Evolutionary conservation across 345 rosid genomes (phyloP).

Genomic region (Gossypium australe): DNA sequence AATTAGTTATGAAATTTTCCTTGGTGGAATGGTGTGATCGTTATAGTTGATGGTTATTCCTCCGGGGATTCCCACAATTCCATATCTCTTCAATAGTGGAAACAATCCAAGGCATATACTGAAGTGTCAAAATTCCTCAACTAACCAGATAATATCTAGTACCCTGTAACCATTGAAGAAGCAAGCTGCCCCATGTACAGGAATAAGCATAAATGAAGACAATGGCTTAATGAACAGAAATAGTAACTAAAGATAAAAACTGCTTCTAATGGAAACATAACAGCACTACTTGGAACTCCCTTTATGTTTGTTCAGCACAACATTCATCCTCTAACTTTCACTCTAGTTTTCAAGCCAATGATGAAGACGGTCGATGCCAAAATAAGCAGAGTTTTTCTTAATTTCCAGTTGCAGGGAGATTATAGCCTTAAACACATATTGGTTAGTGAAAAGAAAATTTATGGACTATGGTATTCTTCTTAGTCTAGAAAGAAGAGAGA

Average conservation of each 20-base stretch:
- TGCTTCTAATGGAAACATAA: too few relatives aligned
- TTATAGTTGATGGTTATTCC: too few relatives aligned
- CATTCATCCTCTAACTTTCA: conserved; percentile 72
- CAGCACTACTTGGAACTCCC: conserved; percentile 51
- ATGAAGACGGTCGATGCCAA: conserved; percentile 32
- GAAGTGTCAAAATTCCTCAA: too few relatives aligned
- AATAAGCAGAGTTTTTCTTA: conserved; percentile 21
- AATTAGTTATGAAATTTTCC: neutral
- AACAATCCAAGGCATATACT: conserved; percentile 29
- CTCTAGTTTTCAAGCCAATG: conserved; percentile 42
- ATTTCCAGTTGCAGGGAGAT: conserved; percentile 24
- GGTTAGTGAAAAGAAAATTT: too few relatives aligned
- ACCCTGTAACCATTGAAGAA: too few relatives aligned
- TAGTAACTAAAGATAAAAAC: neutral
- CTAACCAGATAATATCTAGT: too few relatives aligned
- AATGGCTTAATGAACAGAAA: neutral
- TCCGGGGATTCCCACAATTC: neutral
- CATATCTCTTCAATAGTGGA: conserved; percentile 42
- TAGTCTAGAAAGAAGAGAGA: neutral
- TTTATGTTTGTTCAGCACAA: conserved; percentile 58
- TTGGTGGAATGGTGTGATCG: neutral
- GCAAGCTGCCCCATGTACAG: too few relatives aligned
- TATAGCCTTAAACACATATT: too few relatives aligned
- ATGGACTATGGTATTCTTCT: neutral
- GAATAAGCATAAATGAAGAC: too few relatives aligned